Conservation (phyloP, 176 grass and related monocot species). For the Aegilops bicornis region DNA sequence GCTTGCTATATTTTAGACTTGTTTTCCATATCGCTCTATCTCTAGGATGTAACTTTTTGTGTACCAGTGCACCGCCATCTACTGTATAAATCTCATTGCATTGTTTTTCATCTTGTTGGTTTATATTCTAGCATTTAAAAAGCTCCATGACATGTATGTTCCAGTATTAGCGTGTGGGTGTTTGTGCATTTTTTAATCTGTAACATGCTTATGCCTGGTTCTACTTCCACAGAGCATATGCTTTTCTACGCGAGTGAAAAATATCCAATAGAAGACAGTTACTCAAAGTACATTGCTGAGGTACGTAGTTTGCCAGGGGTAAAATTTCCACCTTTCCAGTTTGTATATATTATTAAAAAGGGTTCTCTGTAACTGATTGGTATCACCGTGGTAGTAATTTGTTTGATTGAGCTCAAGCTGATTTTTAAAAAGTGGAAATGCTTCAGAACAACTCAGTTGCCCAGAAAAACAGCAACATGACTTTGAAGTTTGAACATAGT, state of each 20-base stretch:
- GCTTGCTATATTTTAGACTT: not conserved
- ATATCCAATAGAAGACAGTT: constrained; percentile 89
- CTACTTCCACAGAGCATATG: constrained; percentile 87
- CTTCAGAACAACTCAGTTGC: not conserved
- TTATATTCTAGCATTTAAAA: constrained; percentile 16
- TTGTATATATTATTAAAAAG: not conserved
- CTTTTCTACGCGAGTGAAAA: constrained; percentile 97
- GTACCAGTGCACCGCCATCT: not conserved
- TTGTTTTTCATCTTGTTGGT: constrained; percentile 18
- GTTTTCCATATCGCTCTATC: constrained; percentile 11
- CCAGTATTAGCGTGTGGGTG: not conserved
- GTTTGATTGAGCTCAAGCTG: constrained; percentile 1
- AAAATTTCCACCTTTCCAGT: not conserved
- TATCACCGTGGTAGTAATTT: constrained; percentile 1
- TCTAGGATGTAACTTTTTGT: not conserved
- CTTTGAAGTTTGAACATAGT: not conserved
- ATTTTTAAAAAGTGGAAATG: constrained; percentile 18
- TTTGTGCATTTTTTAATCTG: constrained; percentile 12
- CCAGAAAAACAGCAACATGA: not conserved
- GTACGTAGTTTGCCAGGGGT: constrained; percentile 42
- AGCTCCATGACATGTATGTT: constrained; percentile 18
- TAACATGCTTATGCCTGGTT: not conserved
- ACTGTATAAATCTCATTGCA: not conserved
- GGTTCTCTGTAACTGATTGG: constrained; percentile 2
- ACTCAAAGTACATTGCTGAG: constrained; percentile 90